Percentiles rank a stretch among this genome's conserved stretches.
Evolutionary conservation across 176 grass and related monocot species (phyloP).

Genomic region (Musa acuminata): DNA sequence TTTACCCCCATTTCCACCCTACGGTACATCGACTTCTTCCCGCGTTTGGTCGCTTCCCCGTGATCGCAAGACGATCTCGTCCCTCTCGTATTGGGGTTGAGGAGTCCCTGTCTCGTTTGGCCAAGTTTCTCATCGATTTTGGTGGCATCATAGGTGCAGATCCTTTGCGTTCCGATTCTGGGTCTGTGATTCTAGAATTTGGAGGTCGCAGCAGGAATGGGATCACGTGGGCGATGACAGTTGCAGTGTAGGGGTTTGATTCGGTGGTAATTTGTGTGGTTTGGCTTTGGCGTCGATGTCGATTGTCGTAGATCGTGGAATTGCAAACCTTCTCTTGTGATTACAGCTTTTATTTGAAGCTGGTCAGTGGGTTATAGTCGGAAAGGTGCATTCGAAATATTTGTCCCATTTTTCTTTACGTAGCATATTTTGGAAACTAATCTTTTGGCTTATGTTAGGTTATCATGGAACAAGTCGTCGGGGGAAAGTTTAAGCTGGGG

Average conservation of each 20-base stretch:
- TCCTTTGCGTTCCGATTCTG: not conserved
- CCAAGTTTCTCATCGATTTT: too few species aligned
- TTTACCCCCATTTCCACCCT: too few species aligned
- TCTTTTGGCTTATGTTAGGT: conserved; percentile 1
- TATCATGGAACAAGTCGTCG: conserved; percentile 73
- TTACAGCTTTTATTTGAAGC: not conserved
- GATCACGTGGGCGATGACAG: not conserved
- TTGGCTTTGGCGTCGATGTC: not conserved
- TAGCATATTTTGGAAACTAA: not conserved
- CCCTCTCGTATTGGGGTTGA: too few species aligned
- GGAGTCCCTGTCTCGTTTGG: too few species aligned
- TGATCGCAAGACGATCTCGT: too few species aligned
- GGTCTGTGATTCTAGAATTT: not conserved
- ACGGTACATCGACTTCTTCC: too few species aligned
- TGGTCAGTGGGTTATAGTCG: not conserved
- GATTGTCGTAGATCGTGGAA: not conserved
- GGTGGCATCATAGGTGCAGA: too few species aligned
- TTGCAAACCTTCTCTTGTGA: not conserved
- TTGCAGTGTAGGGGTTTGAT: not conserved
- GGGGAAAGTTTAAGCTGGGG: conserved; percentile 86
- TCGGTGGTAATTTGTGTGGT: not conserved
- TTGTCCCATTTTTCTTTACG: not conserved
- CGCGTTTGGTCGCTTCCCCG: too few species aligned
- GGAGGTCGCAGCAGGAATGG: not conserved
- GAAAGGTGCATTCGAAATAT: not conserved